Base-by-base conservation (phyloP, 441 rosid genomes). In the Syzygium syzygioides region DNA sequence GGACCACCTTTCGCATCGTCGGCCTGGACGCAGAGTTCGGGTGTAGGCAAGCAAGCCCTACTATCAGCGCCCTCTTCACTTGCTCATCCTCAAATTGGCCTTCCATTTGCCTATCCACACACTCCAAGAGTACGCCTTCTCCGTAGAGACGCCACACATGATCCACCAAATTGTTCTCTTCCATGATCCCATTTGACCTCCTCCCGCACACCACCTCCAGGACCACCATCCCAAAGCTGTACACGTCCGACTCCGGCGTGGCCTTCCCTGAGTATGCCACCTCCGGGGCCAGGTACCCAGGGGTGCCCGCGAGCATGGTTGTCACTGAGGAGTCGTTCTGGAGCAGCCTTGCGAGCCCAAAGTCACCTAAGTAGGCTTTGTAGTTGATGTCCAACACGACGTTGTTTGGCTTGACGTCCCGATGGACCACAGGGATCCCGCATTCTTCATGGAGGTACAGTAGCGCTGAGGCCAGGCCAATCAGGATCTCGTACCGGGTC, bases 401-500 rank as follows among this genome's bases (percentile, higher is more conserved):
- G 28, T 93, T 90, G 90, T 90, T 92, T 8, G 93, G 93, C 88
- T 93, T 92, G 25, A 92, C 88, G 12, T 92, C 93, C 1, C 92
- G 88, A 86, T 92, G 93, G 66, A 92, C 89, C 3, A 93, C 90
- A 4, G 92, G 90, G 50, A 87, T 89, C 68, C 91, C 92, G 9
- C 91, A 86, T 64, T 94, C 94, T 66, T 92, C 92, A 10, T 93
- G 92, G 79, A 94, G 94, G 86, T 93, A 93, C 30, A 90, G 92
- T 26, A 93, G 85, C 23, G 94, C 91, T 2, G 94, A 92, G 52
- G 95, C 94, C 57, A 93, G 56, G 9, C 93, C 93, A 79, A 85
- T 85, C 66, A 92, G 41, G n/a, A 93, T 91, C 34, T 91, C 86
- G 86, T 84, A 88, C 86, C 93, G 87, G 4, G 87, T 90, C 56